A percentile compares a stretch with the other conserved stretches of the same genome.
phyloP scores from a whole-genome alignment of 2,329 filamentous ascomycete genomes.

The Orbilia oligospora region DNA sequence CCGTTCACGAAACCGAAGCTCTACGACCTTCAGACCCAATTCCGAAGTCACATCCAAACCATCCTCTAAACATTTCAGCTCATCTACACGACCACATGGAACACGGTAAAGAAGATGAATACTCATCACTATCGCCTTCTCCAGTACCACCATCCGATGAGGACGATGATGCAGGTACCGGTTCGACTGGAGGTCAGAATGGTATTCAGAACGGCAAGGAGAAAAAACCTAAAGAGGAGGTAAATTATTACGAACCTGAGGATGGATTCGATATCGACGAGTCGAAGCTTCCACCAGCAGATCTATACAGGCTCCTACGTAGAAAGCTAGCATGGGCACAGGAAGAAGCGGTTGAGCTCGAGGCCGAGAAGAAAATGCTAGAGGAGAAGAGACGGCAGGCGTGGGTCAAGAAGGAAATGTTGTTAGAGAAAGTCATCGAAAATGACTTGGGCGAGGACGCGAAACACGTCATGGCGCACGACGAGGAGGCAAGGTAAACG shows the following conservation, averaged over 20 bases:
- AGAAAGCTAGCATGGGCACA: slow-evolving; percentile 81
- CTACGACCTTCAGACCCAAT: slow-evolving; percentile 83
- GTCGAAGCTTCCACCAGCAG: slow-evolving; percentile 71
- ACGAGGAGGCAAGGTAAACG: slow-evolving; percentile 42
- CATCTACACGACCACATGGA: slow-evolving; percentile 62
- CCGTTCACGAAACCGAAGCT: slow-evolving; percentile 96
- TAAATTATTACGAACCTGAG: slow-evolving; percentile 62
- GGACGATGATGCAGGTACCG: slow-evolving; percentile 27
- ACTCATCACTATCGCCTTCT: slow-evolving; percentile 47
- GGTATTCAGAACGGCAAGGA: slow-evolving; percentile 54
- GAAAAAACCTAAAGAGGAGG: slow-evolving; percentile 52
- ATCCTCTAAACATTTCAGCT: slow-evolving; percentile 68
- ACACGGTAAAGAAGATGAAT: slow-evolving; percentile 62
- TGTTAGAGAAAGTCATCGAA: slow-evolving; percentile 83
- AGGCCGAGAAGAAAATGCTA: slow-evolving; percentile 76
- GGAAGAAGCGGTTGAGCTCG: slow-evolving; percentile 76
- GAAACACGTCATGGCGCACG: slow-evolving; percentile 70
- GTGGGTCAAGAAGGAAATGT: slow-evolving; percentile 84
- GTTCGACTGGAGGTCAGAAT: slow-evolving; percentile 10
- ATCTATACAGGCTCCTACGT: slow-evolving; percentile 75
- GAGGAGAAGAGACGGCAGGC: slow-evolving; percentile 79
- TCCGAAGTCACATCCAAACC: slow-evolving; percentile 74
- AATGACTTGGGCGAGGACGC: slow-evolving; percentile 76
- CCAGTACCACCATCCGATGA: slow-evolving; percentile 36
- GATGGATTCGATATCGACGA: slow-evolving; percentile 64